Evolutionary conservation across 2,329 filamentous ascomycete genomes (phyloP).

Genomic region (Lomentospora prolificans): DNA sequence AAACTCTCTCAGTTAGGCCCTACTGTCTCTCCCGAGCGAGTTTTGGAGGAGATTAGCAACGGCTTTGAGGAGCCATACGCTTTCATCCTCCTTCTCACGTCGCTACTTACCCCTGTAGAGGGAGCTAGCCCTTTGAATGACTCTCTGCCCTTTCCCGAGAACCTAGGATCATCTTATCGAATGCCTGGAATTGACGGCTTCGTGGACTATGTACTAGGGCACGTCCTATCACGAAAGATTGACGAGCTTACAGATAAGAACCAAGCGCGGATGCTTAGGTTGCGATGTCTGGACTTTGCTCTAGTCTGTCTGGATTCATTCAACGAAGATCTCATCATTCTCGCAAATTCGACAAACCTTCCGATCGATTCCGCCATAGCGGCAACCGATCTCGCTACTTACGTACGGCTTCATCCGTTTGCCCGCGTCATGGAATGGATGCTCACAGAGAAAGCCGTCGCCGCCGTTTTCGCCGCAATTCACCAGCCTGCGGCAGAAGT

Average conservation of each 20-base stretch:
- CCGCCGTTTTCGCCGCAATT: constrained; percentile 65
- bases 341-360: constrained; percentile 70
- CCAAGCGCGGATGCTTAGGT: constrained; percentile 64
- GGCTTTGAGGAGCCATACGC: constrained; percentile 80
- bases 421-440: constrained; percentile 96
- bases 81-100: constrained; percentile 68
- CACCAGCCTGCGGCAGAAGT: constrained; percentile 68
- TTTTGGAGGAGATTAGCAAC: constrained; percentile 64
- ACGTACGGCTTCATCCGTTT: constrained; percentile 85
- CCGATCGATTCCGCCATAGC: constrained; percentile 66
- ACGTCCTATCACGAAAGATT: constrained; percentile 60
- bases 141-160: constrained; percentile 76
- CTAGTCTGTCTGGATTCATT: constrained; percentile 71
- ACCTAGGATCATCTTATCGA: constrained; percentile 65
- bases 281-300: constrained; percentile 77
- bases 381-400: constrained; percentile 64
- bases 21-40: constrained; percentile 44
- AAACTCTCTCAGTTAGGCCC: constrained; percentile 22
- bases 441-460: constrained; percentile 84
- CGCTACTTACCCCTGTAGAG: constrained; percentile 57
- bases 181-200: constrained; percentile 82
- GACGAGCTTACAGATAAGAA: constrained; percentile 55
- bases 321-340: constrained; percentile 84
- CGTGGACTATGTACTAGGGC: constrained; percentile 79
- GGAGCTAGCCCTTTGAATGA: constrained; percentile 58